phyloP scores from a whole-genome alignment of 2,329 filamentous ascomycete genomes.

The Didymella arachidicola region DNA sequence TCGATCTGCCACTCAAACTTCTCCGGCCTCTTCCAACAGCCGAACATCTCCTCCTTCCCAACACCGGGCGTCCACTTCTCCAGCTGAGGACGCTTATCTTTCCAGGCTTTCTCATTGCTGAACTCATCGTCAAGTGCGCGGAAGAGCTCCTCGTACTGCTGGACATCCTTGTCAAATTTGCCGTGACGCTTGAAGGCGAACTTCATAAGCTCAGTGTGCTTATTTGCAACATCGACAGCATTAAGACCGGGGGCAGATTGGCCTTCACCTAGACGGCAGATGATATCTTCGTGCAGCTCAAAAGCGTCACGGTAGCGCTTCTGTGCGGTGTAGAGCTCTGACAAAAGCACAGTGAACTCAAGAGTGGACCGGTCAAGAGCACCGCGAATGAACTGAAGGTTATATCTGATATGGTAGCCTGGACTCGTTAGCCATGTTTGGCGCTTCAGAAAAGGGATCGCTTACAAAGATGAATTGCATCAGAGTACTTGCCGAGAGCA shows the following conservation, averaged over 20 bases:
- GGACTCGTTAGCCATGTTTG: neutral
- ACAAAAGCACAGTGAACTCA: conserved; percentile 31
- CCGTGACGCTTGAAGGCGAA: conserved; percentile 29
- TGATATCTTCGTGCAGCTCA: conserved; percentile 35
- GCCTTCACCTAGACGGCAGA: conserved; percentile 28
- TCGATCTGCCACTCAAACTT: conserved; percentile 29
- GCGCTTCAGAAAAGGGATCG: neutral
- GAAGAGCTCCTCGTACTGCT: conserved; percentile 32
- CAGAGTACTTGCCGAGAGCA: conserved; percentile 27
- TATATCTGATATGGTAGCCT: conserved; percentile 35
- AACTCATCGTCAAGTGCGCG: conserved; percentile 26
- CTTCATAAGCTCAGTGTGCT: conserved; percentile 31
- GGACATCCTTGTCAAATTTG: conserved; percentile 26
- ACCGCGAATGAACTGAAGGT: conserved; percentile 31
- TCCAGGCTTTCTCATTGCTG: conserved; percentile 25
- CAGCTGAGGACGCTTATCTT: conserved; percentile 23
- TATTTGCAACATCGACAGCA: conserved; percentile 17
- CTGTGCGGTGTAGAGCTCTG: conserved; percentile 31
- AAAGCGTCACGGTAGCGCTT: conserved; percentile 33
- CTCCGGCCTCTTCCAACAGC: conserved; percentile 29
- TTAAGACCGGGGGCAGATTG: conserved; percentile 26
- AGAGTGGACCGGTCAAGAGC: conserved; percentile 30
- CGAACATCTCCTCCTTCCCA: conserved; percentile 25
- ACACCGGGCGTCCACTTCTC: conserved; percentile 33
- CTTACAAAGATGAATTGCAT: conserved; percentile 31